phyloP scores from a whole-genome alignment of 129 eudicot genomes.

The Glebionis coronaria region DNA sequence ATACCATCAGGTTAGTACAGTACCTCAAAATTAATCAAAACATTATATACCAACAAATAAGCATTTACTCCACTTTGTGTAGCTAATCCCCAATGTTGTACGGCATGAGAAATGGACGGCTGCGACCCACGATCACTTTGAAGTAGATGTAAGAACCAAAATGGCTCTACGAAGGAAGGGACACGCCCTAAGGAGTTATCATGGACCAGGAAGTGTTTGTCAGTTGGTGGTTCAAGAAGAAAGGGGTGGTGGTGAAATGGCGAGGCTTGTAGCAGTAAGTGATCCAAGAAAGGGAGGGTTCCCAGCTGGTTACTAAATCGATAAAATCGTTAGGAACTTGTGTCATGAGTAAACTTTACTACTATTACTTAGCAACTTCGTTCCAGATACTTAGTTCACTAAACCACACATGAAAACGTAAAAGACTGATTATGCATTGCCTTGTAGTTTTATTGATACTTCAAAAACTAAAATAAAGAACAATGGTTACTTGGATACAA shows the following conservation, averaged over 20 bases:
- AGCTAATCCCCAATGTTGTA: slow-evolving; percentile 50
- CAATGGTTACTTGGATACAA: not conserved
- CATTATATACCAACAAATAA: not conserved
- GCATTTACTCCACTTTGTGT: not conserved
- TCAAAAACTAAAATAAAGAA: no score
- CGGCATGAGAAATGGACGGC: slow-evolving; percentile 61
- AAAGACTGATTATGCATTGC: no score
- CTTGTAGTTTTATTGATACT: no score
- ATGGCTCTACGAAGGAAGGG: slow-evolving; percentile 37
- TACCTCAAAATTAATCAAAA: not conserved
- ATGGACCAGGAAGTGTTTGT: slow-evolving; percentile 41
- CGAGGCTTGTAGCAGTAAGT: slow-evolving; percentile 44
- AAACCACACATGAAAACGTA: no score
- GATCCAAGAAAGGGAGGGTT: slow-evolving; percentile 70
- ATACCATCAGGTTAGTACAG: slow-evolving; percentile 41
- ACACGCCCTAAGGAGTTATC: slow-evolving; percentile 37
- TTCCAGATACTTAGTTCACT: no score
- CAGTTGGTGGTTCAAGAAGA: slow-evolving; percentile 44
- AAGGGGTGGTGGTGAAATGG: slow-evolving; percentile 1
- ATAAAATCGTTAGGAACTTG: no score
- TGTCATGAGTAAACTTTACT: no score
- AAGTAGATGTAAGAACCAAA: slow-evolving; percentile 40
- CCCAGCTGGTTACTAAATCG: slow-evolving; percentile 42
- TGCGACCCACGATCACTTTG: slow-evolving; percentile 45
- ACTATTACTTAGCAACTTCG: no score